phyloP scores from a whole-genome alignment of 345 rosid species.

The Moricandia arvensis region DNA sequence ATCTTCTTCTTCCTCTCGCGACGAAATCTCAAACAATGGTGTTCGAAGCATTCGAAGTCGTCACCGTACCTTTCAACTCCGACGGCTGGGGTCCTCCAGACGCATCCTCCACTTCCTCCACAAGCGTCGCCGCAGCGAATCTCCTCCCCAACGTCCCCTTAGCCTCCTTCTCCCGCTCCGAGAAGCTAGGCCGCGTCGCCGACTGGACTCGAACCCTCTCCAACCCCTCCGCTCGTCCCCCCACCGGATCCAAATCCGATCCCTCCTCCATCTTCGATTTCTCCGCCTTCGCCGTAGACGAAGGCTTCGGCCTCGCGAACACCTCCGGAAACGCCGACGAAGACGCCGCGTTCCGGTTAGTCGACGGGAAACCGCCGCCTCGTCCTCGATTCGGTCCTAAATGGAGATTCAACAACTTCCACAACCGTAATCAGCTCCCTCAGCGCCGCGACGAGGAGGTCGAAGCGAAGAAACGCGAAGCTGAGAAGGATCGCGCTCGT shows the following conservation, averaged over 20 bases:
- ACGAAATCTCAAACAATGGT: slow-evolving; percentile 33
- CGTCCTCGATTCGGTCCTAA: slow-evolving; percentile 90
- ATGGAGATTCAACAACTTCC: slow-evolving; percentile 77
- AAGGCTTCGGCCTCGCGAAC: slow-evolving; percentile 53
- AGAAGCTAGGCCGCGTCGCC: slow-evolving; percentile 89
- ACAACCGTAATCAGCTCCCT: slow-evolving; percentile 71
- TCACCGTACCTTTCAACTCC: slow-evolving; percentile 81
- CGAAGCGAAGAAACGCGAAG: slow-evolving; percentile 80
- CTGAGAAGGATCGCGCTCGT: slow-evolving; percentile 91
- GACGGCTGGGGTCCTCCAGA: slow-evolving; percentile 94
- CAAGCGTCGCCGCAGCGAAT: slow-evolving; percentile 41
- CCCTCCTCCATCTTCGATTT: slow-evolving; percentile 64
- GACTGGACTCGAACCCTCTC: slow-evolving; percentile 75
- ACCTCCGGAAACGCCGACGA: slow-evolving; percentile 49
- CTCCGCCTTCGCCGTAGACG: slow-evolving; percentile 62
- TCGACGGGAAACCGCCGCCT: slow-evolving; percentile 83
- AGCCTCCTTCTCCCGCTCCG: slow-evolving; percentile 88
- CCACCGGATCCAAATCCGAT: slow-evolving; percentile 40
- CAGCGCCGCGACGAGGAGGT: slow-evolving; percentile 97
- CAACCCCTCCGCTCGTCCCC: slow-evolving; percentile 40
- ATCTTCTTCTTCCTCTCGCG: background rate
- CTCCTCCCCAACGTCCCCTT: slow-evolving; percentile 67
- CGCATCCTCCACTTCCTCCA: slow-evolving; percentile 30
- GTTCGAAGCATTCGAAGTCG: slow-evolving; percentile 63
- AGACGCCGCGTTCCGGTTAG: slow-evolving; percentile 84